Percentiles rank a stretch among this genome's conserved stretches.
phyloP scores from a whole-genome alignment of 352 stramenopile species.

The Phytophthora colocasiae region DNA sequence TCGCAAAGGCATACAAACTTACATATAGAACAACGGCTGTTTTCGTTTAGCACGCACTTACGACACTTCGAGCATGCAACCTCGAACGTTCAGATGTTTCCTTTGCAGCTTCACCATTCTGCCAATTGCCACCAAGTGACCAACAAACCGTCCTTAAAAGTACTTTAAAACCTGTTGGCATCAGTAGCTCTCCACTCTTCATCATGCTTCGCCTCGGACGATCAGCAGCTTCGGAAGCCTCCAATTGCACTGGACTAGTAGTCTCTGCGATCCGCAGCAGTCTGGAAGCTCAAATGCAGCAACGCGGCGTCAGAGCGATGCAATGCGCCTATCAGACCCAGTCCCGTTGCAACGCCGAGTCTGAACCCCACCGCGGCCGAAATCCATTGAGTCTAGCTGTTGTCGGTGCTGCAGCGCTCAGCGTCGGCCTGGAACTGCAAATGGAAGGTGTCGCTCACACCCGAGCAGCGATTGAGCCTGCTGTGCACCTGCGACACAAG shows the following conservation, averaged over 20 bases:
- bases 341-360: slow-evolving; percentile 18
- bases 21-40: slow-evolving; percentile 21
- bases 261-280: slow-evolving; percentile 26
- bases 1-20: slow-evolving; percentile 27
- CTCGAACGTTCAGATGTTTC: slow-evolving; percentile 24
- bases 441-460: slow-evolving; percentile 46
- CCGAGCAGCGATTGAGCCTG: slow-evolving; percentile 45
- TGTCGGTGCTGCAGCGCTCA: slow-evolving; percentile 57
- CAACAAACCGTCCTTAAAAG: no score
- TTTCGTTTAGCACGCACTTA: slow-evolving; percentile 14
- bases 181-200: background rate
- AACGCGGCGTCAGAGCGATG: slow-evolving; percentile 14
- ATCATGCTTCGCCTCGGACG: slow-evolving; percentile 39
- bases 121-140: background rate
- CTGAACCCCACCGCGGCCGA: slow-evolving; percentile 13
- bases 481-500: slow-evolving; percentile 25
- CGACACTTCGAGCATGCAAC: slow-evolving; percentile 25
- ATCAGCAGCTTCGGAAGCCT: slow-evolving; percentile 28
- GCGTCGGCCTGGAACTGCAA: slow-evolving; percentile 44
- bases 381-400: slow-evolving; percentile 55
- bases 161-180: no score
- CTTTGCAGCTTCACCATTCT: slow-evolving; percentile 16
- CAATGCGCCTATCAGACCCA: slow-evolving; percentile 51
- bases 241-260: slow-evolving; percentile 17
- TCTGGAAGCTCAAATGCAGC: slow-evolving; percentile 26